A percentile compares a stretch with the other conserved stretches of the same genome.
Evolutionary conservation across 2,329 filamentous ascomycete genomes (phyloP).

Genomic region (Paramyrothecium sp.): DNA sequence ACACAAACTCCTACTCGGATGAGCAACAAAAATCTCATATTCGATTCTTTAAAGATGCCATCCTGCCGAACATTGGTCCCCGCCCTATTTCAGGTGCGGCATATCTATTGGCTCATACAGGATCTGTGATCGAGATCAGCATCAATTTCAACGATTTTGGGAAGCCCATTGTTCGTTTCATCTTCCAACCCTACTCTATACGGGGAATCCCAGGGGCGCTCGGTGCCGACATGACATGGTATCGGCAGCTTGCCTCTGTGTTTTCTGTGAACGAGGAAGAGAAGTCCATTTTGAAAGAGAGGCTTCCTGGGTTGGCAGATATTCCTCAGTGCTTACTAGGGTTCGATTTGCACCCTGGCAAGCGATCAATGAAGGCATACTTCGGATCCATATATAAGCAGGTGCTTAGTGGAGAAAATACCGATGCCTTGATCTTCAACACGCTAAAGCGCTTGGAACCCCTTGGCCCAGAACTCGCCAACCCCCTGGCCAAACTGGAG

Average conservation of each 20-base stretch:
- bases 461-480: neutral
- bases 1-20: too few species aligned
- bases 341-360: neutral
- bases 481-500: neutral
- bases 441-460: neutral
- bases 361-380: neutral
- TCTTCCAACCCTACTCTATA: neutral
- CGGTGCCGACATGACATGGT: neutral
- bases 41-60: too few species aligned
- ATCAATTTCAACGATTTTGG: neutral
- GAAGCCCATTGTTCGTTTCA: neutral
- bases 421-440: neutral
- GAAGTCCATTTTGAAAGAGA: neutral
- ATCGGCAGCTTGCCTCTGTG: neutral
- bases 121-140: neutral
- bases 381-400: neutral
- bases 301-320: neutral
- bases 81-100: too few species aligned
- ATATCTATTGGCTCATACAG: neutral
- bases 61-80: too few species aligned
- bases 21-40: too few species aligned
- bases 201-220: neutral
- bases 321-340: neutral
- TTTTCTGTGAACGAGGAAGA: neutral
- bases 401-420: neutral